Conservation (phyloP, 352 stramenopile genomes). For the Thraustotheca clavata region DNA sequence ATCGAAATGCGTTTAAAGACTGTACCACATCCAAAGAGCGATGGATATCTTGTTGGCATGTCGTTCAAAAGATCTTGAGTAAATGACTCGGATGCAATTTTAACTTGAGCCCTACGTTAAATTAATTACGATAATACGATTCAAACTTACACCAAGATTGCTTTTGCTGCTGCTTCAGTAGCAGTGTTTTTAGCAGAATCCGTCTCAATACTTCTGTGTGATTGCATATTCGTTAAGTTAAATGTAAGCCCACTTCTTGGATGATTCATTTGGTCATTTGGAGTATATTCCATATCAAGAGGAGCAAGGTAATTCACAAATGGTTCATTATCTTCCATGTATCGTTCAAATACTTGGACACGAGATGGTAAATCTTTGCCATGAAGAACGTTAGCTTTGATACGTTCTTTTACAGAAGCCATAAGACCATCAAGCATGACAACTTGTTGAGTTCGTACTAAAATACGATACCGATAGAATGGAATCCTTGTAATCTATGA, state of each 20-base stretch:
- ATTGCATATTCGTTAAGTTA: background rate
- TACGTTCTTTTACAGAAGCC: constrained; percentile 59
- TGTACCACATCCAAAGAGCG: background rate
- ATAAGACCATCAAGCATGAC: constrained; percentile 39
- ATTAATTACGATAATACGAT: background rate
- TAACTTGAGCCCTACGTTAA: constrained; percentile 7
- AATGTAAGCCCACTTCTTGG: background rate
- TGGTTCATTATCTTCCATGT: constrained; percentile 34
- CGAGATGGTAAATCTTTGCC: constrained; percentile 49
- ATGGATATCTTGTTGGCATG: constrained; percentile 15
- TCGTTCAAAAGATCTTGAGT: background rate
- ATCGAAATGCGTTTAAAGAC: background rate
- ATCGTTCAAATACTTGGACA: constrained; percentile 44
- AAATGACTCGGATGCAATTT: background rate
- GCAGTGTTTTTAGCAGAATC: background rate
- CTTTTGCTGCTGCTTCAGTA: background rate
- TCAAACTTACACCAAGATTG: background rate
- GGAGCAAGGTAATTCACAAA: constrained; percentile 51
- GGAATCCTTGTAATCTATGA: constrained; percentile 26
- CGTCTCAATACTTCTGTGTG: background rate
- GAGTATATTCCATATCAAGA: background rate
- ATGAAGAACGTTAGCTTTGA: constrained; percentile 69
- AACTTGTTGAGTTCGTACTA: constrained; percentile 52
- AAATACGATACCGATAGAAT: constrained; percentile 44
- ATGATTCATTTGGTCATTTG: too few species aligned